Base-by-base conservation (phyloP, 176 grass and related monocot species). In the Aegilops speltoides region DNA sequence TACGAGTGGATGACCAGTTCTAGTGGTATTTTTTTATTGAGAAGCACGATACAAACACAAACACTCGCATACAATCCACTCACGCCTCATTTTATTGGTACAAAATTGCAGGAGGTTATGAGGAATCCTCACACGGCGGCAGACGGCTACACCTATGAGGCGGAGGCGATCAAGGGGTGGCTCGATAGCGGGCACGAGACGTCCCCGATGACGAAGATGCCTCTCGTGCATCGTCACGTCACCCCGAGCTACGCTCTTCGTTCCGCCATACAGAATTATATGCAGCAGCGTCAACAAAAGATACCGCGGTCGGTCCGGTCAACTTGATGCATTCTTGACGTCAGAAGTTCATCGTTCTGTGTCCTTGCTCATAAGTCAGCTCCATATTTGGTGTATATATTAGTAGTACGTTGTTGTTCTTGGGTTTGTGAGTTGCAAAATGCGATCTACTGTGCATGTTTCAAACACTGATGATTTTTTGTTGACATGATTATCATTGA, bases 111-210 rank as follows among this genome's bases (percentile, higher is more conserved):
- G 95, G 95, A 95, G 76, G 77, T 97, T 15, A 97, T 97, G 92
- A 97, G 82, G 72, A 88, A 95, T 66, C 95, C 95, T 70, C 90
- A 91, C 29, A 79, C 93, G 74, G 95, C 95, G 0, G 86, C 92
- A 17, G 92, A 97, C 70, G 90, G 92, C 10, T 89, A 91, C 86
- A 94, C 90, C 48, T 97, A 97, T 20, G 95, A 97, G 89, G 89
- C 74, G 13, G 90, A 92, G 80, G 83, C 82, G 26, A 94, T 95
- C 77, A 97, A 88, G 65, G 88, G 87, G 22, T 95, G 95, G 95
- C 81, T 97, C 11, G 84, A 93, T 36, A 67, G 94, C 19, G 90
- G 92, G 20, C 86, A 82, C 37, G 52, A 12, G 32, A 97, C 82
- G 0, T 97, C 95, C 8, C 95, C 95, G 1, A 92, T 97, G 92